A percentile compares a stretch with the other conserved stretches of the same genome.
Evolutionary conservation across 306 rosid species (phyloP).

Genomic region (Amphicarpaea edgeworthii): DNA sequence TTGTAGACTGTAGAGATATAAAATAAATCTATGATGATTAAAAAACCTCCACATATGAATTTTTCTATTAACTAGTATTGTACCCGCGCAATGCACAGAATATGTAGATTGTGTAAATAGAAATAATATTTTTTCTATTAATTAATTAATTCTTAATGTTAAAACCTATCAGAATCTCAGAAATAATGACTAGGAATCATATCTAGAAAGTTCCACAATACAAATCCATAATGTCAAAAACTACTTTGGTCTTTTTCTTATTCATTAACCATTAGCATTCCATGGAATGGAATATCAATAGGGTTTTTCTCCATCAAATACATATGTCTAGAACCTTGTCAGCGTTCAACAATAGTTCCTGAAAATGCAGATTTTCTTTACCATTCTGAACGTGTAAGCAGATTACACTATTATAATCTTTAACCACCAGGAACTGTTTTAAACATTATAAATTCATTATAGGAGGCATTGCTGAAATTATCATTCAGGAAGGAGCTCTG

Average conservation of each 20-base stretch:
- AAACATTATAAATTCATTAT: constrained; percentile 7
- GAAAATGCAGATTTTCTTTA: constrained; percentile 29
- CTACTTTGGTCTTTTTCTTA: not conserved
- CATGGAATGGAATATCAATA: not conserved
- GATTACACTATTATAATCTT: constrained; percentile 15
- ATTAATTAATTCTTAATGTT: not conserved
- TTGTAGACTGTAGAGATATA: not conserved
- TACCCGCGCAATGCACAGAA: too few species aligned
- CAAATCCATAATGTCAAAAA: constrained; percentile 21
- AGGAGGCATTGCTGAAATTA: constrained; percentile 9
- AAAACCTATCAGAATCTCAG: constrained; percentile 14
- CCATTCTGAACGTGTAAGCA: constrained; percentile 37
- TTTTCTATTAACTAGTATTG: not conserved
- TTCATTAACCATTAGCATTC: not conserved
- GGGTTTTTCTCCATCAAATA: constrained; percentile 9
- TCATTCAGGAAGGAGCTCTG: constrained; percentile 30
- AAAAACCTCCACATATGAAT: not conserved
- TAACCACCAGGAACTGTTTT: constrained; percentile 16
- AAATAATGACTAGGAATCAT: not conserved
- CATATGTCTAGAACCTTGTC: constrained; percentile 26
- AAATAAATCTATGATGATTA: constrained; percentile 15
- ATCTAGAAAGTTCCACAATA: not conserved
- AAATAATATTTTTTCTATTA: not conserved
- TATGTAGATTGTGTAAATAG: too few species aligned
- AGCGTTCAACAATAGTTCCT: constrained; percentile 1